These are phyloP conservation scores for Didymella sp. DNA, from an alignment of 2,329 filamentous ascomycete species.

Conservation along the genomic window DNA sequence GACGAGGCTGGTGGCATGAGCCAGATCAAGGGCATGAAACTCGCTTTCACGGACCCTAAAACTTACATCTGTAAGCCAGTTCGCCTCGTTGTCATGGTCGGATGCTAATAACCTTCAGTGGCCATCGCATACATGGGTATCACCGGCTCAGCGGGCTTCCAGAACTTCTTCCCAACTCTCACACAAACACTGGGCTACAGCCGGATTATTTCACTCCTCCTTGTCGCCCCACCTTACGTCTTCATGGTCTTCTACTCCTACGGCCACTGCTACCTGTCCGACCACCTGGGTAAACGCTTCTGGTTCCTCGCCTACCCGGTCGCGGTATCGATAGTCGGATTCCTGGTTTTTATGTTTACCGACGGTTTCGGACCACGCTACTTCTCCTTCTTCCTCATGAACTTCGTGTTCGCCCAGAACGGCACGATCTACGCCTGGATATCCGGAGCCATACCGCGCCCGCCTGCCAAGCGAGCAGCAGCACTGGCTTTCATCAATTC, in stretches of 20 bases:
- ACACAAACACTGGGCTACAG: conserved; percentile 62
- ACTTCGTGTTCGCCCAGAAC: conserved; percentile 64
- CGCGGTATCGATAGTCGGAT: conserved; percentile 59
- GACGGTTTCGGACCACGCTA: conserved; percentile 61
- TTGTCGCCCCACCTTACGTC: conserved; percentile 66
- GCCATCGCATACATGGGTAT: conserved; percentile 59
- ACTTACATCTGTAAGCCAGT: conserved; percentile 50
- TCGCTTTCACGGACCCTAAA: conserved; percentile 60
- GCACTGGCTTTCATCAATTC: conserved; percentile 64
- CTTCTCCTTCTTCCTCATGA: conserved; percentile 63
- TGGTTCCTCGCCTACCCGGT: conserved; percentile 55
- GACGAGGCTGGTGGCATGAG: conserved; percentile 58
- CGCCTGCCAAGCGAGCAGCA: conserved; percentile 62
- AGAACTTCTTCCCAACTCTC: conserved; percentile 65
- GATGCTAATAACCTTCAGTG: conserved; percentile 25
- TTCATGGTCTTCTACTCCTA: conserved; percentile 61
- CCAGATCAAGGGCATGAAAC: conserved; percentile 58
- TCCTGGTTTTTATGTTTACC: conserved; percentile 63
- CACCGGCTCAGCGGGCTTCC: conserved; percentile 59
- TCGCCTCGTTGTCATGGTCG: no score
- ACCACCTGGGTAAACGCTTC: conserved; percentile 54
- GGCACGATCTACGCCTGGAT: conserved; percentile 65
- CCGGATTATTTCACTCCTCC: conserved; percentile 61
- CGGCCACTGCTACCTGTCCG: conserved; percentile 52
- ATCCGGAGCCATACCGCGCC: conserved; percentile 58